Evolutionary conservation across 345 rosid genomes (phyloP).

Genomic region (Fremontodendron californicum): DNA sequence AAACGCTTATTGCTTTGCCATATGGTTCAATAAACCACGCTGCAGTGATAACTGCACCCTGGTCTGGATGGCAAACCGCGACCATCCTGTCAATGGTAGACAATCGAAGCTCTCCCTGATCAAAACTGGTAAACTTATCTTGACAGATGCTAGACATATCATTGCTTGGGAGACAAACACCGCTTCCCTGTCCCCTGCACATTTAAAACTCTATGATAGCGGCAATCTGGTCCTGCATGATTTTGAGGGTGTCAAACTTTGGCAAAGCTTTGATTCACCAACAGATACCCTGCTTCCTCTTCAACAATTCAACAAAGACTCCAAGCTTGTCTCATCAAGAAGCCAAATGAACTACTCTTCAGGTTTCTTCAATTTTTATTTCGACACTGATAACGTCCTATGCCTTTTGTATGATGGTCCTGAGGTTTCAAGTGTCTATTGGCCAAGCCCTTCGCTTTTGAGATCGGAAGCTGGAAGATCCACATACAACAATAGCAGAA

Average conservation of each 20-base stretch:
- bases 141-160: slow-evolving; percentile 14
- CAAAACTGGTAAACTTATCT: slow-evolving; percentile 15
- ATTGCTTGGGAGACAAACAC: slow-evolving; percentile 23
- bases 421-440: slow-evolving; percentile 22
- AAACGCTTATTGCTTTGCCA: slow-evolving; percentile 21
- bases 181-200: background rate
- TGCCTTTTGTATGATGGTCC: slow-evolving; percentile 19
- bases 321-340: slow-evolving; percentile 23
- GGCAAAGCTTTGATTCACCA: slow-evolving; percentile 36
- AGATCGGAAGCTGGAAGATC: slow-evolving; percentile 20
- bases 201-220: slow-evolving; percentile 16
- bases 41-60: slow-evolving; percentile 11
- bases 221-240: slow-evolving; percentile 31
- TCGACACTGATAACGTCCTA: slow-evolving; percentile 26
- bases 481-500: slow-evolving; percentile 9
- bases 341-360: slow-evolving; percentile 18
- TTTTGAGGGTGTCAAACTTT: background rate
- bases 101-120: slow-evolving; percentile 15
- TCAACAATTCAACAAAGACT: slow-evolving; percentile 16
- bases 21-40: slow-evolving; percentile 20
- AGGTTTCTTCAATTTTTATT: slow-evolving; percentile 27
- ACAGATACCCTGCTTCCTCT: slow-evolving; percentile 33
- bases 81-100: slow-evolving; percentile 20
- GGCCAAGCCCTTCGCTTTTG: slow-evolving; percentile 14
- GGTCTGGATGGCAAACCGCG: slow-evolving; percentile 32